Evolutionary conservation across 2,329 filamentous ascomycete species (phyloP).

Genomic region (Metarhizium album): DNA sequence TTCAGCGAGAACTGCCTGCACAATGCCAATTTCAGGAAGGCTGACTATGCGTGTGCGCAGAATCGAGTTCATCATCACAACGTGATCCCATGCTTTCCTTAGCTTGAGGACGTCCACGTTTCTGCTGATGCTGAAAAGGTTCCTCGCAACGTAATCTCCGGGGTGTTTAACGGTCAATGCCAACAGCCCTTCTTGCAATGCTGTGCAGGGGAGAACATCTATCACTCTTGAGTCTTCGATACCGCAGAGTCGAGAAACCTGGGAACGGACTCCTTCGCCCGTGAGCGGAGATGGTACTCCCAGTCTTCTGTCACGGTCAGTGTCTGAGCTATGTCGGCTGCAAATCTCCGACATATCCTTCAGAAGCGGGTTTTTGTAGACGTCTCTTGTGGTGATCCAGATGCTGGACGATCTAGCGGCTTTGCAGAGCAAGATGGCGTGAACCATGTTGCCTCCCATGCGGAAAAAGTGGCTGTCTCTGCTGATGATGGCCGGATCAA

Average conservation of each 20-base stretch:
- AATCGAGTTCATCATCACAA: constrained; percentile 7
- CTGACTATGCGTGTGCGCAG: constrained; percentile 8
- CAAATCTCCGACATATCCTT: background rate
- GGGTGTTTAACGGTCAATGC: constrained; percentile 8
- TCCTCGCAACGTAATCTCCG: constrained; percentile 9
- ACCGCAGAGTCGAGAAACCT: constrained; percentile 8
- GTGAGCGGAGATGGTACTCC: background rate
- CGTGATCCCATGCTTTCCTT: constrained; percentile 8
- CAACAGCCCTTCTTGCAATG: constrained; percentile 12
- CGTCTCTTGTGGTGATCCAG: background rate
- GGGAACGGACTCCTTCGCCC: background rate
- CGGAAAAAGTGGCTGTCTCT: background rate
- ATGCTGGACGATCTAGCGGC: background rate
- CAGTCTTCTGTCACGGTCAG: background rate
- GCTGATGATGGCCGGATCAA: background rate
- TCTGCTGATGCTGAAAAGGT: constrained; percentile 6
- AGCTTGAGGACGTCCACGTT: constrained; percentile 6
- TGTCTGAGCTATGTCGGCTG: background rate
- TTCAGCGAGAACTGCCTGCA: constrained; percentile 7
- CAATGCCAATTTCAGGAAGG: constrained; percentile 5
- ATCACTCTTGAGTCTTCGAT: constrained; percentile 5
- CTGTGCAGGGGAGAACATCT: constrained; percentile 13
- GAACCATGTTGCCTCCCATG: background rate
- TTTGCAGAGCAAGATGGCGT: background rate
- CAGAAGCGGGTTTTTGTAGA: background rate